phyloP scores from a whole-genome alignment of 345 rosid genomes.

The Erysimum cheiranthoides region DNA sequence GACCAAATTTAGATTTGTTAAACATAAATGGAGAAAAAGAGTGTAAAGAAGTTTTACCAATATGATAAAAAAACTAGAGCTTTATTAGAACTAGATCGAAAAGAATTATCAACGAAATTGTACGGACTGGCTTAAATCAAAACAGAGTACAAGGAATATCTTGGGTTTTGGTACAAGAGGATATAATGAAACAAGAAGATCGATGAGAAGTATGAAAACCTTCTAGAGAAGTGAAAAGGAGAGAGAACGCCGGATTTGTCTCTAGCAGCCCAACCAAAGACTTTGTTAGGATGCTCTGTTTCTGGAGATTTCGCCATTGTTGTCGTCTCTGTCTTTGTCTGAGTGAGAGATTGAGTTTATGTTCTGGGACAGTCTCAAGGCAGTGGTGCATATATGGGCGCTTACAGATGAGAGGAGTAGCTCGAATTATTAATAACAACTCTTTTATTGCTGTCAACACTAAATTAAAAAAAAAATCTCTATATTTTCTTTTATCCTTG shows the following conservation, averaged over 20 bases:
- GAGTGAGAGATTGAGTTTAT: constrained; percentile 14
- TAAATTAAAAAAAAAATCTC: neutral
- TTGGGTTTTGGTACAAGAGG: neutral
- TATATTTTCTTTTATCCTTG: neutral
- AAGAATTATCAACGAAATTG: neutral
- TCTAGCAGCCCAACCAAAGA: constrained; percentile 83
- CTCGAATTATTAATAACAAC: constrained; percentile 19
- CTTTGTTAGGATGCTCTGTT: constrained; percentile 69
- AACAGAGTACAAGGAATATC: constrained; percentile 16
- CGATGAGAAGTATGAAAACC: constrained; percentile 47
- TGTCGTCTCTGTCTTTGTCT: constrained; percentile 37
- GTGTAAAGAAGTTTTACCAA: neutral
- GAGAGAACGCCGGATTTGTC: constrained; percentile 73
- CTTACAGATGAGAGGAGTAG: constrained; percentile 19
- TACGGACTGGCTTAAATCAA: neutral
- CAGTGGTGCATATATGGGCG: constrained; percentile 31
- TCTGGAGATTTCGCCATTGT: constrained; percentile 70
- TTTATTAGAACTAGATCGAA: neutral
- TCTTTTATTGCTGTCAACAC: constrained; percentile 18
- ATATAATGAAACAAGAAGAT: neutral
- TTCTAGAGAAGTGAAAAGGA: constrained; percentile 84
- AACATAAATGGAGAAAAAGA: neutral
- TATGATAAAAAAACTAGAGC: neutral
- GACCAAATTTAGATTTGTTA: neutral
- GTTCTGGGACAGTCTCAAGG: neutral